Evolutionary conservation across 805 yeast genomes (phyloP).

Genomic region (Saturnispora galanensis): DNA sequence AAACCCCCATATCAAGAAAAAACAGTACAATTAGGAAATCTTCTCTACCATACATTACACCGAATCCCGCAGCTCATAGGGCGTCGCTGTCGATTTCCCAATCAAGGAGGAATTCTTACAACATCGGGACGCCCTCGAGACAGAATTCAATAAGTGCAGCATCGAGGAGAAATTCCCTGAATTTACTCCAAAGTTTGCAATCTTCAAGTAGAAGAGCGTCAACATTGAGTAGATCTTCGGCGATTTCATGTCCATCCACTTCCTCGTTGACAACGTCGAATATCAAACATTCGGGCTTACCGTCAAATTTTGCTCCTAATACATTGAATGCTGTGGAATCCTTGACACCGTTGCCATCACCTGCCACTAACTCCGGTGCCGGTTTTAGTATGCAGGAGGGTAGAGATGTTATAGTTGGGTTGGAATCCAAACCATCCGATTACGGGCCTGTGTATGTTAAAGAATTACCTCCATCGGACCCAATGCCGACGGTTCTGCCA

Average conservation of each 20-base stretch:
- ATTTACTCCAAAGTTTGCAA: conserved; percentile 6
- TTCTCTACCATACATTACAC: background rate
- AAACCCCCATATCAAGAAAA: conserved; percentile 13
- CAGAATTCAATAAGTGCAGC: conserved; percentile 5
- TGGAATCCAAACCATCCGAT: background rate
- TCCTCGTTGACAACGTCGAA: background rate
- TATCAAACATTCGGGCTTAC: background rate
- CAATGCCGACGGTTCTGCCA: conserved; percentile 34
- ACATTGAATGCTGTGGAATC: background rate
- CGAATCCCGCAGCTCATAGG: conserved; percentile 8
- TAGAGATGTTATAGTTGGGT: background rate
- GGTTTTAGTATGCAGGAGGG: too few species aligned
- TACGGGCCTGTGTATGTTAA: conserved; percentile 8
- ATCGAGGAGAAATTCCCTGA: conserved; percentile 16
- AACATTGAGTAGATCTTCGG: conserved; percentile 10
- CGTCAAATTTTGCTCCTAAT: too few species aligned
- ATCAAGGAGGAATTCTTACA: conserved; percentile 18
- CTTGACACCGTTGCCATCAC: background rate
- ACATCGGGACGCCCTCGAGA: conserved; percentile 10
- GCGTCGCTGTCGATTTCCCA: conserved; percentile 10
- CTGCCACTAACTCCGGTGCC: too few species aligned
- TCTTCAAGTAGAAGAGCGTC: conserved; percentile 15
- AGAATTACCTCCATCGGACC: conserved; percentile 43
- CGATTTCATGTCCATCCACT: conserved; percentile 4
- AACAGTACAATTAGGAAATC: conserved; percentile 13